phyloP scores from a whole-genome alignment of 2,329 filamentous ascomycete species.

The Penicillium italicum region DNA sequence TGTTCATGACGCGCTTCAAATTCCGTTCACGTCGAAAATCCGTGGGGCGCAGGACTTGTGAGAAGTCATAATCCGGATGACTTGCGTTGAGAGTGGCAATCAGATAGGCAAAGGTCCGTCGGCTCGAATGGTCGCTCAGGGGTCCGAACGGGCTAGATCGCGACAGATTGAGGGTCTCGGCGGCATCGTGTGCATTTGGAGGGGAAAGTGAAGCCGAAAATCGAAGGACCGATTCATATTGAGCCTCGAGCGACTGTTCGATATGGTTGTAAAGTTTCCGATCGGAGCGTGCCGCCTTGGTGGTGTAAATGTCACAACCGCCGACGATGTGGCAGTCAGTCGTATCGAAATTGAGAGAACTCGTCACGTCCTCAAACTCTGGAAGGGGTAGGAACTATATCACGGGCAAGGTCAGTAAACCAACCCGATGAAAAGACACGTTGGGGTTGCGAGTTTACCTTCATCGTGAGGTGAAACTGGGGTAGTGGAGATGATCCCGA shows the following conservation, averaged over 20 bases:
- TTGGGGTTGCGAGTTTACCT: slow-evolving; percentile 4
- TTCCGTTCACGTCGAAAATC: slow-evolving; percentile 87
- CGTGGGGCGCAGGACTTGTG: slow-evolving; percentile 77
- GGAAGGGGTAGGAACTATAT: slow-evolving; percentile 82
- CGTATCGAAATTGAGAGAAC: slow-evolving; percentile 92
- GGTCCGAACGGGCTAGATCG: slow-evolving; percentile 89
- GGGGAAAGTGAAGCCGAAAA: slow-evolving; percentile 85
- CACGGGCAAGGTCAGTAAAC: neutral
- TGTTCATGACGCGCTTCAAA: slow-evolving; percentile 76
- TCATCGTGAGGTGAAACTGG: slow-evolving; percentile 8
- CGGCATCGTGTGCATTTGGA: slow-evolving; percentile 69
- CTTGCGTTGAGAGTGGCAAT: slow-evolving; percentile 96
- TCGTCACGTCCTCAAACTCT: slow-evolving; percentile 87
- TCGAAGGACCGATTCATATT: slow-evolving; percentile 83
- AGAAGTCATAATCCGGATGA: slow-evolving; percentile 96
- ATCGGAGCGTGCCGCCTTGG: slow-evolving; percentile 89
- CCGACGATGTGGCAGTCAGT: slow-evolving; percentile 88
- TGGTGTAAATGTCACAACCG: slow-evolving; percentile 94
- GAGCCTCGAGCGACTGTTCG: slow-evolving; percentile 82
- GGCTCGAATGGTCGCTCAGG: slow-evolving; percentile 80
- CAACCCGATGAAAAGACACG: slow-evolving; percentile 3
- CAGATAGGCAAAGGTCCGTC: slow-evolving; percentile 89
- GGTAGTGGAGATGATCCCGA: slow-evolving; percentile 7
- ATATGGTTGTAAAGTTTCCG: slow-evolving; percentile 98
- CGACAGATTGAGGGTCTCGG: slow-evolving; percentile 66